Conservation (phyloP, 768 basidiomycete species). For the Psilocybe subaeruginosa region DNA sequence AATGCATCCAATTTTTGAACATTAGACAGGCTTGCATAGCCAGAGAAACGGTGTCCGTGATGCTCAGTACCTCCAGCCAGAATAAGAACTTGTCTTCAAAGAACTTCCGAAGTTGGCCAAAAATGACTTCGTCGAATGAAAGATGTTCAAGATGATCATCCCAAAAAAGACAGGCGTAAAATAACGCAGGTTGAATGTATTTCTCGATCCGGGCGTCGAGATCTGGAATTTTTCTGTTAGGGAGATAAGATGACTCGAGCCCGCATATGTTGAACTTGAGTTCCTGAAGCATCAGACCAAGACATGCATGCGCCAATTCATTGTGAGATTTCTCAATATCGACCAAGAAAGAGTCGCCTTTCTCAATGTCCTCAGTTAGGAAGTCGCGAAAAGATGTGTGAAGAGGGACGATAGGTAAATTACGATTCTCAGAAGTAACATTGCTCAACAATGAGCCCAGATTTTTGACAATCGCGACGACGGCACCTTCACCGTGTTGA, state of each 20-base stretch:
- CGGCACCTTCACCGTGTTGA: background rate
- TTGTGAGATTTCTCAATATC: background rate
- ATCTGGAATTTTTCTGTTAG: slow-evolving; percentile 20
- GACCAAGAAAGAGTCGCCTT: too few relatives aligned
- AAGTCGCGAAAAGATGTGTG: slow-evolving; percentile 3
- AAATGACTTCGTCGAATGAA: slow-evolving; percentile 9
- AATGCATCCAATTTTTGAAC: slow-evolving; percentile 3
- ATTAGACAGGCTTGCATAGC: slow-evolving; percentile 12
- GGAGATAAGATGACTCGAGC: background rate
- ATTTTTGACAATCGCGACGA: background rate
- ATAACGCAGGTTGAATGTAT: slow-evolving; percentile 30
- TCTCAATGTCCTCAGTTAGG: background rate
- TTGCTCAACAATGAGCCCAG: background rate
- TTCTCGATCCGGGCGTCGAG: slow-evolving; percentile 17
- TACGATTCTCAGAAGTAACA: background rate
- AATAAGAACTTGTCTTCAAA: slow-evolving; percentile 28
- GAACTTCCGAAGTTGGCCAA: slow-evolving; percentile 16
- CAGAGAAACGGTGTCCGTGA: slow-evolving; percentile 15
- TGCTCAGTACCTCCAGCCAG: slow-evolving; percentile 41
- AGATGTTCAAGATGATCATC: slow-evolving; percentile 27
- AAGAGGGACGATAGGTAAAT: background rate
- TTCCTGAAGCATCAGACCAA: background rate
- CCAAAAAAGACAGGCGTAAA: slow-evolving; percentile 42
- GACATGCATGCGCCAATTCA: background rate
- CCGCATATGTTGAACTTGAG: slow-evolving; percentile 1